Base-by-base conservation (phyloP, 306 rosid species). In the Casuarina glauca region DNA sequence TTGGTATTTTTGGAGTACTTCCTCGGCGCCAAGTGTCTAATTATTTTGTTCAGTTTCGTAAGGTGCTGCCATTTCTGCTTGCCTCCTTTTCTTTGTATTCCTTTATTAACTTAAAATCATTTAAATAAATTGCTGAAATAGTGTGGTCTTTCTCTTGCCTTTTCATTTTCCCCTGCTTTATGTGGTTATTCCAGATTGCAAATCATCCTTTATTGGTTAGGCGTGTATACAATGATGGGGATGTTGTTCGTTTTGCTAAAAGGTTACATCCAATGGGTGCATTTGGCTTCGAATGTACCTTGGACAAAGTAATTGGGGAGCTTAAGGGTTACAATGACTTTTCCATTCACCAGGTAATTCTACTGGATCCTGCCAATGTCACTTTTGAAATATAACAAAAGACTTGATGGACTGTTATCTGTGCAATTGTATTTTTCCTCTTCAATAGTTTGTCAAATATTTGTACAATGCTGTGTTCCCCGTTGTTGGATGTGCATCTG, bases 31-130 rank as follows among this genome's bases (percentile, higher is more conserved):
- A 95, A 75, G 91, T 95, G 74, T 92, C 94, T 80, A 95, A 92
- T 82, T 92, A 95, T 78, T 95, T 95, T 84, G 95, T 95, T 84
- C 98, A 95, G 86, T 95, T 95, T 42, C 97, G 96, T 78, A 95
- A 95, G 98, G 98, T 95, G 79, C 73, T 69, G 54, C 49, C 77
- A 60, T 42, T 69, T 78, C 49, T 53, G 45, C 77, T 72, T 77
- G 50, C 76, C 46, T 44, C 74, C 42, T 51, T 64, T 43, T 39
- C 44, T 7, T 35, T 67, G 46, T 73, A 41, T 75, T 69, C 16
- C 50, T 15, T 76, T 48, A 36, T 58, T 46, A 5, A 16, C 9
- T 49, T 35, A 20, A 39, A 17, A 38, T 52, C 38, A 43, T 54
- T n/a, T 64, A 19, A 35, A 45, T 51, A 39, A 1, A 2, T 39